phyloP scores from a whole-genome alignment of 108 stramenopile genomes.

The Skeletonema menzelii region DNA sequence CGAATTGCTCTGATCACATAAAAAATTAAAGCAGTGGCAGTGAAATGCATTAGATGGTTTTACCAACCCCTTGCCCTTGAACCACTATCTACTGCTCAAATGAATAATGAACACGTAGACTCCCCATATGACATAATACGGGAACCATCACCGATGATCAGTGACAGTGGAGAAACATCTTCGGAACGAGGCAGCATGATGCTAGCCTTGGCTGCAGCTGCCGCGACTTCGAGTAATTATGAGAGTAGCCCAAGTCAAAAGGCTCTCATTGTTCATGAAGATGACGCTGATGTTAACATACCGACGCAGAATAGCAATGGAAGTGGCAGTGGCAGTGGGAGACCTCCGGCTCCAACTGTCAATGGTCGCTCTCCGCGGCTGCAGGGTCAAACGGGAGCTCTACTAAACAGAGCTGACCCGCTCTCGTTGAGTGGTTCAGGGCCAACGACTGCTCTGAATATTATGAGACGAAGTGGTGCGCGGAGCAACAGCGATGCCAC shows the following conservation, averaged over 20 bases:
- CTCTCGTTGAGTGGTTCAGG: neutral
- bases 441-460: neutral
- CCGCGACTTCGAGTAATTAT: neutral
- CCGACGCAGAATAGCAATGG: neutral
- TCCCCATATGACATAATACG: neutral
- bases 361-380: neutral
- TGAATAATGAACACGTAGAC: neutral
- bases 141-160: slow-evolving; percentile 2
- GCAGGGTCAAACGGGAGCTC: neutral
- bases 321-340: neutral
- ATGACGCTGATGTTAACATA: neutral
- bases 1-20: no score
- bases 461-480: neutral
- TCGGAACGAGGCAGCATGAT: neutral
- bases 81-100: no score
- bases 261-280: neutral
- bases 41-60: no score
- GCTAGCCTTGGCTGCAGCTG: neutral
- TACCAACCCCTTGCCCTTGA: no score
- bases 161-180: slow-evolving; percentile 1
- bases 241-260: neutral
- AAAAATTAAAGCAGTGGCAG: no score
- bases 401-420: neutral
- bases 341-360: neutral
- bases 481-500: neutral